Base-by-base conservation (phyloP, 2,329 filamentous ascomycete species). In the Tolypocladium nubicola region DNA sequence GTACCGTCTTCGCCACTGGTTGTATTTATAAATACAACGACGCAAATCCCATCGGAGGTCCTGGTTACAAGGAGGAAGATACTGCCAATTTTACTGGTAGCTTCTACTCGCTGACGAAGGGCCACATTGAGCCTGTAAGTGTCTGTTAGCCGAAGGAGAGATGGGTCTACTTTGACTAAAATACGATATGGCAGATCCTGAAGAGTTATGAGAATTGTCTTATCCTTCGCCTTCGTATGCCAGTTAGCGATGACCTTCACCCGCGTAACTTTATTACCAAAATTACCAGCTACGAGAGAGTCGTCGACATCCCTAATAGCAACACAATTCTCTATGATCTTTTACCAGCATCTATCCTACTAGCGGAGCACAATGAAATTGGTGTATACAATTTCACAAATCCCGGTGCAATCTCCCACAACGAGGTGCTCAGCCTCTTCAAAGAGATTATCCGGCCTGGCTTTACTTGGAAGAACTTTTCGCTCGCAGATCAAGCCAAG, bases 321-420 rank as follows among this genome's bases (percentile, higher is more conserved):
- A 85, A 86, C 74, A 84, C 82, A 49, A 81, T 88, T 63, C 77
- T 88, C 45, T 76, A 79, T 60, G 82, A 87, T 64, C 79, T 88
- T 52, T 75, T 88, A 30, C 85, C 85, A 13, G 78, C 79, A 16
- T 79, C 82, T 2, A 75, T 87, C 60, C 67, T 84, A 52, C 71
- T 87, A 62, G 80, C 84, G 35, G 80, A 86, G 67, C 77, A 85
- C 70, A 72, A 74, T 43, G 84, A 86, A 45, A 81, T 77, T 1
- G 85, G 85, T 21, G 74, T 88, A 62, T 86, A 84, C 71, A 88
- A 88, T 73, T 87, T 87, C 68, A 87, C 84, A 59, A 88, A 87
- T 71, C 84, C 85, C 0, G 85, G 85, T 19, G 81, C 83, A 61
- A 87, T 88, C 67, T 85, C 82, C 19, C 84, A 87, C 71, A 87